Evolutionary conservation across 1,284 basidiomycete species (phyloP).

Genomic region (Pholiota adiposa): DNA sequence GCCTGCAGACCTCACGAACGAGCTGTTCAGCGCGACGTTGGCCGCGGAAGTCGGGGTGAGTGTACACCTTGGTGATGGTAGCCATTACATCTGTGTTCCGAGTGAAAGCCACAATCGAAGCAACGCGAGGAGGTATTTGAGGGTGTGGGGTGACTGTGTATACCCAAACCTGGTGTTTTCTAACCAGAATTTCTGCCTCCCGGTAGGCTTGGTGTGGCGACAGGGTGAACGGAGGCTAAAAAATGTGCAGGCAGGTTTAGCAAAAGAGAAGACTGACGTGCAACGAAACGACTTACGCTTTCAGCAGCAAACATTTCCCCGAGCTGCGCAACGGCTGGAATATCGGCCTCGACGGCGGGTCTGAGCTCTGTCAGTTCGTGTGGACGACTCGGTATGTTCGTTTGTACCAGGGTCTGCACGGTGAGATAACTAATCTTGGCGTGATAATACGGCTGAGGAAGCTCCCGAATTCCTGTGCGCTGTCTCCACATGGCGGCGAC

Average conservation of each 20-base stretch:
- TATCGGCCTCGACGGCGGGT: slow-evolving; percentile 47
- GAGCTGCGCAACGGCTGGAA: slow-evolving; percentile 45
- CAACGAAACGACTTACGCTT: slow-evolving; percentile 47
- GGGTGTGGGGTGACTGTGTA: slow-evolving; percentile 42
- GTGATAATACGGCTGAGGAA: slow-evolving; percentile 60
- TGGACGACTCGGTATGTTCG: slow-evolving; percentile 27
- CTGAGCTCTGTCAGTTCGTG: slow-evolving; percentile 43
- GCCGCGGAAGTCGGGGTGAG: slow-evolving; percentile 52
- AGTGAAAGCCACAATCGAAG: slow-evolving; percentile 69
- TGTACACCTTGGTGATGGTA: slow-evolving; percentile 71
- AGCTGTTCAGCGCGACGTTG: slow-evolving; percentile 61
- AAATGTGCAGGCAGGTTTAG: slow-evolving; percentile 4
- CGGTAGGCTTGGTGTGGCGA: slow-evolving; percentile 40
- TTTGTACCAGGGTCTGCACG: slow-evolving; percentile 39
- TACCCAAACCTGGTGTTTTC: slow-evolving; percentile 60
- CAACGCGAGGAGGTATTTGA: slow-evolving; percentile 36
- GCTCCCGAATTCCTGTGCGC: slow-evolving; percentile 41
- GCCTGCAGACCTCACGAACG: slow-evolving; percentile 52
- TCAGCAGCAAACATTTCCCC: slow-evolving; percentile 60
- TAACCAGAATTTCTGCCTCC: slow-evolving; percentile 59
- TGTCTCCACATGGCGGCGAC: slow-evolving; percentile 57
- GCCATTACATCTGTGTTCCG: slow-evolving; percentile 54
- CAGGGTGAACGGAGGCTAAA: slow-evolving; percentile 59
- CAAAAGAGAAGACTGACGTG: not conserved
- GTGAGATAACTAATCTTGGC: slow-evolving; percentile 65